phyloP scores from a whole-genome alignment of 805 yeast species.

The Barnettozyma sucrosica region DNA sequence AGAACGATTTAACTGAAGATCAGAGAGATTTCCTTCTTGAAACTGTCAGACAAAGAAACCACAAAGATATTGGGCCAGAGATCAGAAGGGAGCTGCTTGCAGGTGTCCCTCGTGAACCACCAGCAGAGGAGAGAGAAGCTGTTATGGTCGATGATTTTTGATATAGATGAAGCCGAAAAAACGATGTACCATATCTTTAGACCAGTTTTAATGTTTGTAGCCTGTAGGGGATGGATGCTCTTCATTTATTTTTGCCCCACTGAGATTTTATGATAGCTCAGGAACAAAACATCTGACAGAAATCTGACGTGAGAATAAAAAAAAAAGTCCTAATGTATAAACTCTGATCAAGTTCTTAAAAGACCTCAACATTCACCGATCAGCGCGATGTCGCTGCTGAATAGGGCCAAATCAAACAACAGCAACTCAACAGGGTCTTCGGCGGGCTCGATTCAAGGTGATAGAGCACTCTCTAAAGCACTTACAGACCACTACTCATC shows the following conservation, averaged over 20 bases:
- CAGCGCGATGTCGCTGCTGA: constrained; percentile 10
- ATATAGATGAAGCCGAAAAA: not conserved
- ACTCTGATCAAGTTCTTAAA: not conserved
- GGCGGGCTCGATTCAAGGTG: not conserved
- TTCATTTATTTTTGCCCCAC: no score
- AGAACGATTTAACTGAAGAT: constrained; percentile 97
- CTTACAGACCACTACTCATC: constrained; percentile 17
- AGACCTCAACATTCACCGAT: not conserved
- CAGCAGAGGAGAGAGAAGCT: constrained; percentile 25
- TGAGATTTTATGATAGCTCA: no score
- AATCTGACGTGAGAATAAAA: not conserved
- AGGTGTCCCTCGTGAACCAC: constrained; percentile 59
- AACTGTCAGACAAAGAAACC: constrained; percentile 85
- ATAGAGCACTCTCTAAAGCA: constrained; percentile 4
- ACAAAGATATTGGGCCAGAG: constrained; percentile 86
- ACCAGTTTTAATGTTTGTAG: not conserved
- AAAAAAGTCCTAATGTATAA: not conserved
- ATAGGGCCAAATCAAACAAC: constrained; percentile 3
- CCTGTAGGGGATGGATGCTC: no score
- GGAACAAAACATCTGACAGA: no score
- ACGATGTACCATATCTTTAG: not conserved
- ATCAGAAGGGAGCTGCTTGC: constrained; percentile 89
- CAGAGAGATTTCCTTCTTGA: constrained; percentile 93
- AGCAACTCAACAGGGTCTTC: constrained; percentile 1
- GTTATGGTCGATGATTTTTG: constrained; percentile 29